These are phyloP conservation scores for Neocucurbitaria cava DNA, from an alignment of 2,329 filamentous ascomycete genomes.

Conservation along the genomic window DNA sequence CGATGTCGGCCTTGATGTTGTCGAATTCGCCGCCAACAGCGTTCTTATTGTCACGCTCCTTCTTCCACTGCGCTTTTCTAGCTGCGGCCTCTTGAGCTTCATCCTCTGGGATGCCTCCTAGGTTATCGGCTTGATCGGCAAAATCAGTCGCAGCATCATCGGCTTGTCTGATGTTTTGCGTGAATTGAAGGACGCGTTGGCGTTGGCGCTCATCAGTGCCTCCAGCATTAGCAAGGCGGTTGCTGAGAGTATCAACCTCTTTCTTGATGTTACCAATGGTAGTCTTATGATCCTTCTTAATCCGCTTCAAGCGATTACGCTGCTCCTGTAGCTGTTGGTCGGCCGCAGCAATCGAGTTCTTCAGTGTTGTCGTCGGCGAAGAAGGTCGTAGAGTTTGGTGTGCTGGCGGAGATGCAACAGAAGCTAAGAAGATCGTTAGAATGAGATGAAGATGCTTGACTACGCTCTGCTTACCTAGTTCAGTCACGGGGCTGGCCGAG, in stretches of 20 bases:
- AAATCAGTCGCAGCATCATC: conserved; percentile 67
- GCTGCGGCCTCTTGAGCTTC: conserved; percentile 65
- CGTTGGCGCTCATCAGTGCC: conserved; percentile 78
- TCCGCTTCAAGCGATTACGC: conserved; percentile 71
- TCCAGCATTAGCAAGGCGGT: conserved; percentile 70
- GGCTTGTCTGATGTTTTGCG: conserved; percentile 74
- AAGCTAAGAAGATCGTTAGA: conserved; percentile 21
- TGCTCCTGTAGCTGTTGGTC: conserved; percentile 75
- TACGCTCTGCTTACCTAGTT: conserved; percentile 58
- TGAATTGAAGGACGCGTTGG: conserved; percentile 77
- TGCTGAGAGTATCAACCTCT: conserved; percentile 74
- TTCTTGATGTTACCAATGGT: conserved; percentile 71
- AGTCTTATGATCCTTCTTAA: conserved; percentile 77
- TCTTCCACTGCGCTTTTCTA: conserved; percentile 65
- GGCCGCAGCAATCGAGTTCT: conserved; percentile 75
- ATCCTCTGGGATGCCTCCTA: conserved; percentile 69
- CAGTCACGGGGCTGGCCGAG: conserved; percentile 63
- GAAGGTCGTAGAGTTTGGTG: conserved; percentile 73
- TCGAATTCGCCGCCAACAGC: conserved; percentile 65
- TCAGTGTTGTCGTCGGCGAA: conserved; percentile 77
- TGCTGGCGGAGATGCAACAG: conserved; percentile 54
- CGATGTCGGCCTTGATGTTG: conserved; percentile 66
- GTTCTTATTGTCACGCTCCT: conserved; percentile 60
- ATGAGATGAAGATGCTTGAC: background rate
- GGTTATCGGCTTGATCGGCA: conserved; percentile 66